Evolutionary conservation across 768 basidiomycete species (phyloP), one percentile per base, ranked within the genome.

Genomic region (Termitomyces sp.): DNA sequence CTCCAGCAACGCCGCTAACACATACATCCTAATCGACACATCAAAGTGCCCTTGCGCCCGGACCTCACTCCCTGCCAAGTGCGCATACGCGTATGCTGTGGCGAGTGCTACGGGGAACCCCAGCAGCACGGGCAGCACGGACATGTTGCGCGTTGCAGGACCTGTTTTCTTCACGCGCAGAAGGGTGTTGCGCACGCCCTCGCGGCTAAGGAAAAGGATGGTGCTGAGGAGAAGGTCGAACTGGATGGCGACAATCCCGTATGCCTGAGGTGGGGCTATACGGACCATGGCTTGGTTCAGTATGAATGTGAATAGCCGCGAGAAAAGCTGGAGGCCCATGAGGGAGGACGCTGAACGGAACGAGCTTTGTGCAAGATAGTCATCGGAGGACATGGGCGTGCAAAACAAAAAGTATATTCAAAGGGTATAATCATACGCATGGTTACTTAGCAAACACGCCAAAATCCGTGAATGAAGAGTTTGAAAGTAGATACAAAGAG

Each of bases 191-290:
- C 97, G 81, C 8, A 98, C 82, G 17, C 95, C 96, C 70, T 99
- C 97, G n/a, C 97, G 80, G 34, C 89, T 87, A 8, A 98, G 78
- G 70, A 98, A 98, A 43, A 98, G 77, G 64, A 95, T 90, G 11
- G 94, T 94, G 63, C 88, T 91, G 45, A 91, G 80, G 25, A 98
- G 67, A 27, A 98, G 82, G 68, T 98, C 97, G 71, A 98, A 94
- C 65, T 97, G 95, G 59, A 99, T 90, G 0, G 93, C 84, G 16
- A 92, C 94, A 0, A 91, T 94, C 10, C 96, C 89, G 67, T 92
- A 95, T 14, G 87, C 89, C 34, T 83, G 82, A 0, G 95, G 95
- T 0, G 92, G 86, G 2, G 89, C 87, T 29, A 95, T 77, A 0
- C 93, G 86, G 40, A 98, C 77, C 12, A 98, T 79, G 0, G 84